Conservation (phyloP, 352 stramenopile species). For the Pelagophyceae sp. region DNA sequence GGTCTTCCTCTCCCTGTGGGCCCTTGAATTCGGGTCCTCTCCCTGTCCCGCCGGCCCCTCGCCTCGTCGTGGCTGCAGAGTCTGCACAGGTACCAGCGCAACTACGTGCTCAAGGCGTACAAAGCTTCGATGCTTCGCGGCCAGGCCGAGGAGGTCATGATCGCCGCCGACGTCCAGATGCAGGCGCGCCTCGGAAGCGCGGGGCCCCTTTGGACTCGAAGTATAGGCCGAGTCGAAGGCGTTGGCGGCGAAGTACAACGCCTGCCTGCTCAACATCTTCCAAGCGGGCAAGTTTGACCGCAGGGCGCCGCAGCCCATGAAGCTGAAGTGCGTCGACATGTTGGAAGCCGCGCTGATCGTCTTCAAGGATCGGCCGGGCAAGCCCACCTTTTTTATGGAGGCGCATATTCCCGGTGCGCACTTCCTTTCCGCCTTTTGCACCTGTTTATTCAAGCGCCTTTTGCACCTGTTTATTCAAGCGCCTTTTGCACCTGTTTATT, state of each 20-base stretch:
- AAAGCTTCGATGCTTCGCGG: not conserved
- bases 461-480: no score
- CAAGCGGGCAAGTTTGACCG: slow-evolving; percentile 6
- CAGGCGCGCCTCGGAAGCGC: no score
- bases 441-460: no score
- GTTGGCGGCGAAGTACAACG: not conserved
- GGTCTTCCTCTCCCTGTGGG: no score
- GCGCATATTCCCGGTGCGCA: slow-evolving; percentile 53
- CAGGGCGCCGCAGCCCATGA: not conserved
- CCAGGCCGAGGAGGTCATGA: slow-evolving; percentile 16
- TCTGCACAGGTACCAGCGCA: slow-evolving; percentile 26
- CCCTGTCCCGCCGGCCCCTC: no score
- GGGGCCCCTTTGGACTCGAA: no score
- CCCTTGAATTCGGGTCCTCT: no score
- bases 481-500: no score
- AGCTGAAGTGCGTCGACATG: slow-evolving; percentile 50
- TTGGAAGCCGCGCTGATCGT: slow-evolving; percentile 55
- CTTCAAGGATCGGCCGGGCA: slow-evolving; percentile 46
- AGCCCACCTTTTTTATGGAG: slow-evolving; percentile 54
- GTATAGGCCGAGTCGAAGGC: slow-evolving; percentile 21
- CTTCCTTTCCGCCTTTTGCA: slow-evolving; percentile 38
- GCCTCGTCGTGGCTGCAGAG: not conserved
- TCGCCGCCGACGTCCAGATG: slow-evolving; percentile 33
- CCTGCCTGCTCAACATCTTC: not conserved
- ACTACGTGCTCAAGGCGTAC: slow-evolving; percentile 50